These are phyloP conservation scores for Fragaria vesca DNA, from an alignment of 306 rosid genomes.

Conservation along the genomic window DNA sequence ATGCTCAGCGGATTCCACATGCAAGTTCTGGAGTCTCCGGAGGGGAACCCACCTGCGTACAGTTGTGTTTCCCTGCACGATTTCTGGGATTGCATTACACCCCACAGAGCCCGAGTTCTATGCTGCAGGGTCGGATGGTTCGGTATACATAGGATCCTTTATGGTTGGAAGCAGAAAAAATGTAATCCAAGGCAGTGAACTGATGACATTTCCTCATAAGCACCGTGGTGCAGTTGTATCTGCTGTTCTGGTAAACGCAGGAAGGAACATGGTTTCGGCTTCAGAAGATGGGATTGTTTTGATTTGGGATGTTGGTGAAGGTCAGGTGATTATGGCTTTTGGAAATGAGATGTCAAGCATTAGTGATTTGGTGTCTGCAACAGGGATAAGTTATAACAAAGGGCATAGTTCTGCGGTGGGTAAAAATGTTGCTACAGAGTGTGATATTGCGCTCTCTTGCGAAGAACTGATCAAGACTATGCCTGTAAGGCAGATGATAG, in stretches of 20 bases:
- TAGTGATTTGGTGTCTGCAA: slow-evolving; percentile 52
- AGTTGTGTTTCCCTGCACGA: slow-evolving; percentile 47
- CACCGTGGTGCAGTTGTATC: slow-evolving; percentile 48
- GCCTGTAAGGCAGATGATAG: slow-evolving; percentile 27
- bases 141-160: slow-evolving; percentile 39
- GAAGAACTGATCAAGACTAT: slow-evolving; percentile 29
- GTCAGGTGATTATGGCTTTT: slow-evolving; percentile 42
- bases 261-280: slow-evolving; percentile 57
- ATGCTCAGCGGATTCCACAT: slow-evolving; percentile 54
- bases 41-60: slow-evolving; percentile 27
- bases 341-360: slow-evolving; percentile 33
- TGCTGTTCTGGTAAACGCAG: slow-evolving; percentile 42
- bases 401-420: slow-evolving; percentile 6
- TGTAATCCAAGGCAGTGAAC: slow-evolving; percentile 9
- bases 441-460: slow-evolving; percentile 13
- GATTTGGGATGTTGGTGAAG: slow-evolving; percentile 48
- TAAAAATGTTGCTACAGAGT: neutral
- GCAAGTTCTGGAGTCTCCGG: slow-evolving; percentile 61
- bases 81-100: slow-evolving; percentile 42
- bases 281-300: slow-evolving; percentile 68
- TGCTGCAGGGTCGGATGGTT: slow-evolving; percentile 72
- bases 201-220: slow-evolving; percentile 29
- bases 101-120: slow-evolving; percentile 40
- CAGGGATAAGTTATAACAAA: slow-evolving; percentile 13
- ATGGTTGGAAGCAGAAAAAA: slow-evolving; percentile 13